These are phyloP conservation scores for Carex kokanica DNA, from an alignment of 176 grass and related monocot genomes.

Conservation along the genomic window DNA sequence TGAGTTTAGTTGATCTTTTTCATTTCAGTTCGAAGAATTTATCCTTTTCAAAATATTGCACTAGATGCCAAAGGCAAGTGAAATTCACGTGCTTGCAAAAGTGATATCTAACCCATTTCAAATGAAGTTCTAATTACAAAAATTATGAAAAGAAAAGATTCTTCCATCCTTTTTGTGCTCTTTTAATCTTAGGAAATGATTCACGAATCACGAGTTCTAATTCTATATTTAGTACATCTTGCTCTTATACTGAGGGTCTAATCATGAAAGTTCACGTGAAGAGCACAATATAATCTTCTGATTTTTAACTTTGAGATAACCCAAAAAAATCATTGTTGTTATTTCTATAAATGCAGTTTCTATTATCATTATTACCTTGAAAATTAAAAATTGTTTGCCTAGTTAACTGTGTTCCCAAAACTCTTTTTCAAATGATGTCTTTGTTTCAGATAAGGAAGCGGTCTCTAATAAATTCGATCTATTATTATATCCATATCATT, in stretches of 20 bases:
- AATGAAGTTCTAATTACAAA: neutral
- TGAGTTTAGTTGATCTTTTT: neutral
- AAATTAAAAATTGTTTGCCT: neutral
- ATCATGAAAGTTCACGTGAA: neutral
- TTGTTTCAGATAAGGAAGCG: neutral
- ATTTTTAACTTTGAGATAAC: neutral
- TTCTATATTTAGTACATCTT: neutral
- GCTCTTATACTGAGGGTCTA: neutral
- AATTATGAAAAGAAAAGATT: neutral
- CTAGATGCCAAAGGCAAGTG: slow-evolving; percentile 4
- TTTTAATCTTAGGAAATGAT: slow-evolving; percentile 11
- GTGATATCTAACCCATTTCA: neutral
- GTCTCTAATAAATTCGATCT: neutral
- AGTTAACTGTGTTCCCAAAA: neutral
- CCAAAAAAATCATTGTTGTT: neutral
- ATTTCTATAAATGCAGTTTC: neutral
- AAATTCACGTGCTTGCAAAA: neutral
- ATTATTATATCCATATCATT: neutral
- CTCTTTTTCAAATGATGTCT: neutral
- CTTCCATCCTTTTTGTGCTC: neutral
- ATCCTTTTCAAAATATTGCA: neutral
- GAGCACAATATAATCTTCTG: neutral
- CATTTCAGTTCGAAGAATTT: neutral
- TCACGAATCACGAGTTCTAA: neutral
- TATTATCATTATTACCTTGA: too few relatives aligned